Conservation (phyloP, 495 filamentous ascomycete species). For the Lophiotrema nucula region DNA sequence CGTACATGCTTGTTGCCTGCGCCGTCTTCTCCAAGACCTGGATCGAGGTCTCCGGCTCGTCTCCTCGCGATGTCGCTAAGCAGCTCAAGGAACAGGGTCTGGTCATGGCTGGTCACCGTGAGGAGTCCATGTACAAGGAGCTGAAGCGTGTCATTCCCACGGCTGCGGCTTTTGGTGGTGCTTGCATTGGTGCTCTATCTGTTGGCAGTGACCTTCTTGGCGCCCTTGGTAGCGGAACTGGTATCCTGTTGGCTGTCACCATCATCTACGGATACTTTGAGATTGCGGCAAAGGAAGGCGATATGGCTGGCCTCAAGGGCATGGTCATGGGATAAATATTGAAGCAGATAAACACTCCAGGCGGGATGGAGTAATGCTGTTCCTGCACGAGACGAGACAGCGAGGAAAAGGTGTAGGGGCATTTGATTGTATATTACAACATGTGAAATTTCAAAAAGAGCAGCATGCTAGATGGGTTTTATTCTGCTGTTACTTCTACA, state of each 20-base stretch:
- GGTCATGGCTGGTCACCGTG: conserved; percentile 98
- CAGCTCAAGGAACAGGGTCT: conserved; percentile 99
- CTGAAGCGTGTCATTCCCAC: conserved; percentile 98
- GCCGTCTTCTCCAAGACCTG: conserved; percentile 99
- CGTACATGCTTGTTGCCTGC: conserved; percentile 95
- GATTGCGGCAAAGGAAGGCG: conserved; percentile 97
- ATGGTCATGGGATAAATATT: conserved; percentile 56
- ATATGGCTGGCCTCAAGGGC: conserved; percentile 87
- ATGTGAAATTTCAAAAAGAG: neutral
- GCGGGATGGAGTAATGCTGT: neutral
- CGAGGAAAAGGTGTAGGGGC: too few species aligned
- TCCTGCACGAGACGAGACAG: neutral
- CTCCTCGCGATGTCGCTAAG: conserved; percentile 97
- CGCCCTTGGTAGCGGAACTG: conserved; percentile 93
- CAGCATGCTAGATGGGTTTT: neutral
- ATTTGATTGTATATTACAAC: neutral
- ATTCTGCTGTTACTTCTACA: neutral
- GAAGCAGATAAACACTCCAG: neutral
- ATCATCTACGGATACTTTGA: conserved; percentile 99
- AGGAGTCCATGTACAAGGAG: conserved; percentile 99
- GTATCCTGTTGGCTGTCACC: conserved; percentile 98
- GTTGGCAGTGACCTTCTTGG: conserved; percentile 94
- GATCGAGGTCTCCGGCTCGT: conserved; percentile 98
- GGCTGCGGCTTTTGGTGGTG: conserved; percentile 96
- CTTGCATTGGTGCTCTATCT: conserved; percentile 96